These are phyloP conservation scores for Backusella australiensis DNA, from an alignment of 192 early-diverging fungal species.

Conservation along the genomic window DNA sequence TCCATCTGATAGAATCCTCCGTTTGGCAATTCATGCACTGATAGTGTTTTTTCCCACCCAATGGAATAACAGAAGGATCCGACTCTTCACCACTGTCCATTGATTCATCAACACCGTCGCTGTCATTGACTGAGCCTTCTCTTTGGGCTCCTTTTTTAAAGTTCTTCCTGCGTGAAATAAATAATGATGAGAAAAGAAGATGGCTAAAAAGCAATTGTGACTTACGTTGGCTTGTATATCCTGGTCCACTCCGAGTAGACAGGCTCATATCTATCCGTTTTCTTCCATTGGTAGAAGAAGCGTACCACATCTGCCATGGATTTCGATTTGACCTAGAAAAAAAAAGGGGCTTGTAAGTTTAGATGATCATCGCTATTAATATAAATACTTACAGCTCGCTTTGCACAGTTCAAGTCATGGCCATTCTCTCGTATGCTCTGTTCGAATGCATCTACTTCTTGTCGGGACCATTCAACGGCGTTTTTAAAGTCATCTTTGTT, in stretches of 20 bases:
- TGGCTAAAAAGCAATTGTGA: neutral
- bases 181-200: neutral
- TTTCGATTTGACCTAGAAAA: slow-evolving; percentile 20
- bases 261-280: slow-evolving; percentile 54
- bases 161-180: slow-evolving; percentile 39
- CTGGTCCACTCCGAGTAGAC: slow-evolving; percentile 63
- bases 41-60: slow-evolving; percentile 8
- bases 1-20: slow-evolving; percentile 34
- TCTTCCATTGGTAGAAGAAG: slow-evolving; percentile 60
- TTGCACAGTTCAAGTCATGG: slow-evolving; percentile 63
- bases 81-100: slow-evolving; percentile 11
- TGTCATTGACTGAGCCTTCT: neutral
- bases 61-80: slow-evolving; percentile 3
- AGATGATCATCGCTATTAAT: neutral
- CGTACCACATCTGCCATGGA: slow-evolving; percentile 57
- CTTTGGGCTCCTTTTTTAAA: slow-evolving; percentile 35
- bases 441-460: slow-evolving; percentile 57
- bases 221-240: slow-evolving; percentile 55
- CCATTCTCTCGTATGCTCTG: slow-evolving; percentile 60
- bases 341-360: neutral
- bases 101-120: neutral
- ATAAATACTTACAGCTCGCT: slow-evolving; percentile 43
- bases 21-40: slow-evolving; percentile 44
- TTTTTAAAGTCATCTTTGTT: slow-evolving; percentile 46
- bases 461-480: slow-evolving; percentile 54